Evolutionary conservation across 2,329 filamentous ascomycete genomes (phyloP).

Genomic region (Calonectria hongkongensis): DNA sequence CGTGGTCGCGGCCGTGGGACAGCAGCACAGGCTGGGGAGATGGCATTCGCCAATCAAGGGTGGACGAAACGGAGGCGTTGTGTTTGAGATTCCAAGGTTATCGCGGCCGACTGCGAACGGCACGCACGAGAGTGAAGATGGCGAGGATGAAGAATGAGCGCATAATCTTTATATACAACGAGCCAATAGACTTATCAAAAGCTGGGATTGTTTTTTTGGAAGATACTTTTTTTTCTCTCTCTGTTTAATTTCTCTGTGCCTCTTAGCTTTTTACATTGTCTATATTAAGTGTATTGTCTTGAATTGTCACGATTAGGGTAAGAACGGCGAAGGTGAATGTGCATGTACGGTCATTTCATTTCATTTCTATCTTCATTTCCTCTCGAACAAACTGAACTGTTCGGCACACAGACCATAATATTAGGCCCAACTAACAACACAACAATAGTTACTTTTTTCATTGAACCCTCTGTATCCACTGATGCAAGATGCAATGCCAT

Average conservation of each 20-base stretch:
- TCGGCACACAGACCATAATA: neutral
- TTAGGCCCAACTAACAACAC: conserved; percentile 7
- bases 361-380: conserved; percentile 23
- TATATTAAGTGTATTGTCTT: conserved; percentile 15
- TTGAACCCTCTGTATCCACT: conserved; percentile 24
- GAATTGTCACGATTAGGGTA: neutral
- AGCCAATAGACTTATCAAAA: conserved; percentile 51
- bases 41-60: conserved; percentile 80
- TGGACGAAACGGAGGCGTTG: conserved; percentile 86
- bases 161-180: conserved; percentile 52
- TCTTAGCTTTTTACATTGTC: neutral
- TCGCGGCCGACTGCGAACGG: conserved; percentile 59
- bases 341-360: conserved; percentile 25
- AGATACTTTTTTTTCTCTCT: conserved; percentile 20
- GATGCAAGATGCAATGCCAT: conserved; percentile 16
- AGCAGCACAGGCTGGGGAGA: conserved; percentile 88
- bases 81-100: conserved; percentile 85
- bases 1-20: conserved; percentile 89
- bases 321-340: neutral
- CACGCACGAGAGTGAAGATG: conserved; percentile 53
- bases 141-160: conserved; percentile 49
- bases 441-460: neutral
- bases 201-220: conserved; percentile 26
- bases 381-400: conserved; percentile 10
- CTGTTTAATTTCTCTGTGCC: neutral